Percentiles rank a stretch among this genome's conserved stretches.
phyloP scores from a whole-genome alignment of 495 filamentous ascomycete genomes.

The Peziza echinospora region DNA sequence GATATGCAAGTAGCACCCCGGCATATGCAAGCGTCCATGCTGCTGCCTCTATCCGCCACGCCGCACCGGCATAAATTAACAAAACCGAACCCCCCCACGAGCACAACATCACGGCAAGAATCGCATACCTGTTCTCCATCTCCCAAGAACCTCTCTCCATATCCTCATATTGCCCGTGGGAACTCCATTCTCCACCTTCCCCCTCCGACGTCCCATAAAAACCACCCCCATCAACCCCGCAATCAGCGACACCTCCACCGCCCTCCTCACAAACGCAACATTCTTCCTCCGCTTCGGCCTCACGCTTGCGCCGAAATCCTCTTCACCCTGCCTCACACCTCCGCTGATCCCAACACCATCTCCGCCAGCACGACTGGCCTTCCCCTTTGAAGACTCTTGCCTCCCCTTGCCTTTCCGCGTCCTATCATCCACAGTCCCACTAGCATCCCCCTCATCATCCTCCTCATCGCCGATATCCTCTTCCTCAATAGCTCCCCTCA shows the following conservation, averaged over 20 bases:
- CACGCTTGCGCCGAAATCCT: no score
- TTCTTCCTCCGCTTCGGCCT: neutral
- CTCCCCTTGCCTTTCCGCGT: conserved; percentile 7
- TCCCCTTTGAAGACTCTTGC: neutral
- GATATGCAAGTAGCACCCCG: conserved; percentile 8
- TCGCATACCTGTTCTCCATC: no score
- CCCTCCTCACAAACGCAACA: conserved; percentile 15
- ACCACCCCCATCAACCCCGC: conserved; percentile 12
- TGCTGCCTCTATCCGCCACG: conserved; percentile 7
- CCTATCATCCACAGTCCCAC: conserved; percentile 1
- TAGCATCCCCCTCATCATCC: conserved; percentile 3
- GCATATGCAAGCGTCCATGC: conserved; percentile 7
- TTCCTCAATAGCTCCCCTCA: conserved; percentile 12
- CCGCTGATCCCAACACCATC: neutral
- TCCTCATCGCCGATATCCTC: conserved; percentile 7
- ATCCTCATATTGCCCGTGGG: no score
- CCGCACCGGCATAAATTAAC: no score
- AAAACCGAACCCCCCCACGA: no score
- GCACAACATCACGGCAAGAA: no score
- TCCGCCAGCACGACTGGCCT: neutral
- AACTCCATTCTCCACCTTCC: no score
- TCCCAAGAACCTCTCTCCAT: no score
- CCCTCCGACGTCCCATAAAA: conserved; percentile 3
- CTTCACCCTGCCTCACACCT: no score
- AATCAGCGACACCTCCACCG: conserved; percentile 14